Base-by-base conservation (phyloP, 805 yeast species). In the Kuraishia cidri region DNA sequence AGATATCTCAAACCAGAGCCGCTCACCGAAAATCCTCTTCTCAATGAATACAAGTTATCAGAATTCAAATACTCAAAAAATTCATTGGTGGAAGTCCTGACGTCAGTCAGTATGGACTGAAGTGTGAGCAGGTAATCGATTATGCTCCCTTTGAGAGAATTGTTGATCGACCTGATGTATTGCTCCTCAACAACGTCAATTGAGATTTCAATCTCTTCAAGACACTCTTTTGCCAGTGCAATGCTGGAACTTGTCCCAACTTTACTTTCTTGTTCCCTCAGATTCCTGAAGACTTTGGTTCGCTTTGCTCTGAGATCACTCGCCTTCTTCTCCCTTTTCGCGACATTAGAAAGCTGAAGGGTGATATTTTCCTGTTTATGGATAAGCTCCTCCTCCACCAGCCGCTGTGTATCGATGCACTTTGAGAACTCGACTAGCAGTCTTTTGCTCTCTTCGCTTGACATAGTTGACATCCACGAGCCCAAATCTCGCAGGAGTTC, bases 111-210 rank as follows among this genome's bases (percentile, higher is more conserved):
- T n/a, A n/a, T n/a, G n/a, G n/a, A n/a, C n/a, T n/a, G n/a, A 30
- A 65, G 43, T 28, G 44, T 40, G 27, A 48, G 24, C 12, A 60
- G 50, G 42, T 68, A 74, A 29, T 72, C 75, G 8, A 54, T 48
- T 8, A 72, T 45, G 1, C 75, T 52, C 12, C 61, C 64, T 37
- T 60, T 65, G 39, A 75, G 55, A 9, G 64, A 62, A 18, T 50
- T 58, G 28, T 60, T 58, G 15, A 75, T 64, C 0, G 75, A 58
- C 29, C 72, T 58, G 6, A 59, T 53, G 30, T 64, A 58, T 44
- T 75, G 81, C 20, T 60, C 66, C 37, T 69, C 69, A 5, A 71
- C 69, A 15, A 74, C 68, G 34, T 63, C 71, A n/a, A 70, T 56
- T 24, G 72, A 64, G 38, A 66, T 61, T 27, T 61, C 60, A 35